Base-by-base conservation (phyloP, 2,329 filamentous ascomycete genomes). In the Botryotinia convoluta region DNA sequence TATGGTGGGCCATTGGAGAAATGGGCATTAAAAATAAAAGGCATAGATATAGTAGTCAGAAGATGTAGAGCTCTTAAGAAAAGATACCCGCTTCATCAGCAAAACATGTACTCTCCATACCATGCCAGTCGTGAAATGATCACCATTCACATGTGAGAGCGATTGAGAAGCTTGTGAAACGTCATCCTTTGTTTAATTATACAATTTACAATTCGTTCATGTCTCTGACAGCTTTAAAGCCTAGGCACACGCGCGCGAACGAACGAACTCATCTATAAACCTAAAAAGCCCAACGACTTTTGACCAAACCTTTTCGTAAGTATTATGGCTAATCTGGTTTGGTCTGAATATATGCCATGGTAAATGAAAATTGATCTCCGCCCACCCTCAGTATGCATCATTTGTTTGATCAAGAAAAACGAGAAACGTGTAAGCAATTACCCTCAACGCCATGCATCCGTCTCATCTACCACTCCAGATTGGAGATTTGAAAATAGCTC, bases 401-500 rank as follows among this genome's bases (percentile, higher is more conserved):
- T 64, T 64, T 68, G n/a, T 68, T 29, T 26, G 1, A 26, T 26
- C 8, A 26, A 26, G 45, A 26, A 48, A 32, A 57, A 69, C n/a
- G 18, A 57, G n/a, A 44, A 57, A 16, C 37, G 32, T n/a, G 48
- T n/a, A 57, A 54, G 35, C 26, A 51, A 60, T 48, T 32, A 42
- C 10, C 42, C 64, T 54, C 64, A 72, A 72, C 71, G 71, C 71
- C 71, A 51, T 61, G 48, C 39, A 57, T 32, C 70, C 48, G 62
- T 37, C 54, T 20, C n/a, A 63, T 70, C 68, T 26, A 63, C 37
- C 59, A n/a, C 10, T 22, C 39, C 22, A n/a, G n/a, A 42, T 42
- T 69, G 65, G 12, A 57, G n/a, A 32, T 42, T 44, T 29, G 45
- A 7, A 20, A 42, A 70, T 18, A 22, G 8, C 39, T 42, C 57